Percentiles rank a stretch among this genome's conserved stretches.
Evolutionary conservation across 345 rosid species (phyloP).

Genomic region (Ceriops decandra): DNA sequence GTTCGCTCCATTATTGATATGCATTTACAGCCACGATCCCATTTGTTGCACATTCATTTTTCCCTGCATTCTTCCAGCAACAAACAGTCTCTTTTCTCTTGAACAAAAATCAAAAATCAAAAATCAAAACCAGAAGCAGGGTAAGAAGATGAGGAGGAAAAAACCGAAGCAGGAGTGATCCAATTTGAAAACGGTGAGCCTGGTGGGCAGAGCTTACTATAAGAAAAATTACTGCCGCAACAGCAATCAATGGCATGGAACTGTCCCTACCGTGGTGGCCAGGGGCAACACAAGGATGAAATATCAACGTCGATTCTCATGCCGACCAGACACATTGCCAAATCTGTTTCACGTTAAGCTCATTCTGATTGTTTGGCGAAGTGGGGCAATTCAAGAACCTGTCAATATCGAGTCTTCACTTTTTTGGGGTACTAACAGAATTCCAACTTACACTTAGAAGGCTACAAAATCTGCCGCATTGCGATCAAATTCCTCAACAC

Average conservation of each 20-base stretch:
- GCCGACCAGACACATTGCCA: slow-evolving; percentile 1
- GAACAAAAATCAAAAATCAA: not conserved
- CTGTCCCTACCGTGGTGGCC: not conserved
- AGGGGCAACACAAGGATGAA: not conserved
- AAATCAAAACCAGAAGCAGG: not conserved
- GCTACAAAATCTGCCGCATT: too few relatives aligned
- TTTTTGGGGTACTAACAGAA: too few relatives aligned
- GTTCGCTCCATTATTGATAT: too few relatives aligned
- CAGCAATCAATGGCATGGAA: not conserved
- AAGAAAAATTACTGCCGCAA: slow-evolving; percentile 23
- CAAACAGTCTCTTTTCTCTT: not conserved
- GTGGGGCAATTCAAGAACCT: too few relatives aligned
- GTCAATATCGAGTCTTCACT: too few relatives aligned
- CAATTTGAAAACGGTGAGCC: slow-evolving; percentile 70
- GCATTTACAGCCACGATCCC: too few relatives aligned
- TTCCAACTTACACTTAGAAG: too few relatives aligned
- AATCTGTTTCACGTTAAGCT: too few relatives aligned
- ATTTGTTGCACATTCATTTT: too few relatives aligned
- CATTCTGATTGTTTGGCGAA: too few relatives aligned
- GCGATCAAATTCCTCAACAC: too few relatives aligned
- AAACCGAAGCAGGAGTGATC: slow-evolving; percentile 76
- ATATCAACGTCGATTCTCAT: slow-evolving; percentile 15
- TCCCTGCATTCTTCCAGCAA: not conserved
- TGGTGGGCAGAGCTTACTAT: slow-evolving; percentile 58
- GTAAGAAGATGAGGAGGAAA: not conserved